Evolutionary conservation across 805 yeast species (phyloP).

Genomic region (Saturnispora serradocipensis): DNA sequence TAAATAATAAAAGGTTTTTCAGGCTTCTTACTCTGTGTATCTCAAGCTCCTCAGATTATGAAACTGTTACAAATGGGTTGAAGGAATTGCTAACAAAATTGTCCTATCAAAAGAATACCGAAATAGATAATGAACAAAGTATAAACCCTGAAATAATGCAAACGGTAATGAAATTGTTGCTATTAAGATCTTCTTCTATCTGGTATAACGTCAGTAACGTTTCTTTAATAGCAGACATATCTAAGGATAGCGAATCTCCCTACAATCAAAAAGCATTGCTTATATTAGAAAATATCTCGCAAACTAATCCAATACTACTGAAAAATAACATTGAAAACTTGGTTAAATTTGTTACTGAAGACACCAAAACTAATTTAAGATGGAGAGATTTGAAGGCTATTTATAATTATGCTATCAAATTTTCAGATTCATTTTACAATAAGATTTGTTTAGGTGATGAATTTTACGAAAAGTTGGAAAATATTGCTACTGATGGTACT

Average conservation of each 20-base stretch:
- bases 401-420: slow-evolving; percentile 45
- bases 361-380: slow-evolving; percentile 1
- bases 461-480: slow-evolving; percentile 37
- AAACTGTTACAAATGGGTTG: slow-evolving; percentile 49
- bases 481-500: slow-evolving; percentile 42
- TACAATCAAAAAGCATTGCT: slow-evolving; percentile 36
- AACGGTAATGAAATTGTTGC: slow-evolving; percentile 43
- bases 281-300: slow-evolving; percentile 50
- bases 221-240: slow-evolving; percentile 38
- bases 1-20: slow-evolving; percentile 51
- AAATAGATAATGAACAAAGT: slow-evolving; percentile 26
- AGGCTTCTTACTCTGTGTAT: slow-evolving; percentile 48
- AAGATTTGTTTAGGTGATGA: slow-evolving; percentile 33
- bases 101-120: slow-evolving; percentile 36
- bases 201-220: slow-evolving; percentile 61
- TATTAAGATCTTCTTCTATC: slow-evolving; percentile 53
- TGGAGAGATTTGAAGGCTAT: slow-evolving; percentile 47
- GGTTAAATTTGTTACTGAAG: slow-evolving; percentile 19
- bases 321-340: slow-evolving; percentile 49
- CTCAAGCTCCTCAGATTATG: slow-evolving; percentile 45
- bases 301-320: slow-evolving; percentile 53
- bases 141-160: slow-evolving; percentile 42
- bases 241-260: slow-evolving; percentile 28
- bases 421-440: slow-evolving; percentile 30
- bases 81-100: slow-evolving; percentile 53